A percentile compares a stretch with the other conserved stretches of the same genome.
Conservation (phyloP, 495 filamentous ascomycete species). For the Neurospora pannonica region DNA sequence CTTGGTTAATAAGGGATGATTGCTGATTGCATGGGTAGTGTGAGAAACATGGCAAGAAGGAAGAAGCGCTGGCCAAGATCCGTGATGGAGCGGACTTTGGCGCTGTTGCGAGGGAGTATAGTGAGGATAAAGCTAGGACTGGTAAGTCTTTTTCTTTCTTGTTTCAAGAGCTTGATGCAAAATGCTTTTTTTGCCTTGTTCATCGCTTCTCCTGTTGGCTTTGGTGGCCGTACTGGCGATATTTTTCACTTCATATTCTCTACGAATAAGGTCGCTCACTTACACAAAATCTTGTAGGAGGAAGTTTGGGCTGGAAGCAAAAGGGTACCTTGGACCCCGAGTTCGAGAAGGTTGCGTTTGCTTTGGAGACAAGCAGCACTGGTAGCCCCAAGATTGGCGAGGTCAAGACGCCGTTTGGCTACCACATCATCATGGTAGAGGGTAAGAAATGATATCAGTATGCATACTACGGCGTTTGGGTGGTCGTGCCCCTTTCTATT, state of each 20-base stretch:
- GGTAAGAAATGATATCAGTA: slow-evolving; percentile 5
- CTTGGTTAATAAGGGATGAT: too few species aligned
- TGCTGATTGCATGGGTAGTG: too few species aligned
- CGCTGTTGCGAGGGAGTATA: slow-evolving; percentile 76
- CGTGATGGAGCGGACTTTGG: slow-evolving; percentile 74
- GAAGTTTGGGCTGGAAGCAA: slow-evolving; percentile 74
- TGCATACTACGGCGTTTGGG: neutral
- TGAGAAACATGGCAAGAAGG: slow-evolving; percentile 80
- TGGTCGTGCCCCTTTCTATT: neutral
- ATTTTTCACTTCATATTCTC: neutral
- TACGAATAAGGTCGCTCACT: neutral
- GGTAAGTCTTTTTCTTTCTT: too few species aligned
- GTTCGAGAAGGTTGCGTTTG: slow-evolving; percentile 77
- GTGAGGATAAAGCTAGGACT: slow-evolving; percentile 79
- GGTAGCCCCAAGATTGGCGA: slow-evolving; percentile 65
- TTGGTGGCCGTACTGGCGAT: neutral
- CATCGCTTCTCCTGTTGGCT: too few species aligned
- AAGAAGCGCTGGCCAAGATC: slow-evolving; percentile 75
- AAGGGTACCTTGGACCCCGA: slow-evolving; percentile 61
- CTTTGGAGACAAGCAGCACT: slow-evolving; percentile 68
- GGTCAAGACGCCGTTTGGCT: slow-evolving; percentile 78
- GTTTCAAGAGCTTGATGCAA: too few species aligned
- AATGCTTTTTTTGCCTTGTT: too few species aligned
- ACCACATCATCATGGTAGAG: slow-evolving; percentile 87
- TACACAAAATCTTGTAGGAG: slow-evolving; percentile 40